Evolutionary conservation across 352 stramenopile genomes (phyloP).

Genomic region (Phytopythium chamaehyphon): DNA sequence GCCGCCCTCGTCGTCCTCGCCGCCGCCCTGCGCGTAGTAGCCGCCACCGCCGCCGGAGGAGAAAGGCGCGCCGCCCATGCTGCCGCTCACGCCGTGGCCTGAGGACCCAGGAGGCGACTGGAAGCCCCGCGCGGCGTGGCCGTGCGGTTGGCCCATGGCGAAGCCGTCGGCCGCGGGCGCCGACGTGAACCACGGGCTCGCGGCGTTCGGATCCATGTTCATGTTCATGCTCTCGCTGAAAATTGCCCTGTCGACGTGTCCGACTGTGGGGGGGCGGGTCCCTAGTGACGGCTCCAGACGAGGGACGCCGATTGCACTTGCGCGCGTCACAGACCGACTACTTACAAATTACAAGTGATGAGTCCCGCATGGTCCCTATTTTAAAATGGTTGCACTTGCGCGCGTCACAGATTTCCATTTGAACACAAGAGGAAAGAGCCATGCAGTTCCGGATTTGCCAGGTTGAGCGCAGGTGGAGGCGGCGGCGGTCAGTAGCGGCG

Average conservation of each 20-base stretch:
- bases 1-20: constrained; percentile 27
- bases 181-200: constrained; percentile 69
- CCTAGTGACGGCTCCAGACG: too few species aligned
- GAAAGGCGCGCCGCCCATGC: constrained; percentile 20
- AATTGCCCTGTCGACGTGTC: too few species aligned
- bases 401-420: too few species aligned
- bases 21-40: constrained; percentile 10
- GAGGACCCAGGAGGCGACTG: constrained; percentile 15
- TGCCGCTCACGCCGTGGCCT: constrained; percentile 12
- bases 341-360: too few species aligned
- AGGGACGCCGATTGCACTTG: too few species aligned
- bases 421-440: neutral
- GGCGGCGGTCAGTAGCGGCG: too few species aligned
- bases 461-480: neutral
- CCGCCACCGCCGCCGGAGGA: constrained; percentile 21
- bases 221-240: constrained; percentile 46
- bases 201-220: constrained; percentile 71
- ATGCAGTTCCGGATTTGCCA: neutral
- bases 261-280: too few species aligned
- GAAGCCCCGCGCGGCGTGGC: constrained; percentile 6
- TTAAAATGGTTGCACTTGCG: neutral
- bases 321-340: too few species aligned
- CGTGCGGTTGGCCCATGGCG: neutral
- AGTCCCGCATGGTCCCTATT: too few species aligned
- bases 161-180: constrained; percentile 29